These are phyloP conservation scores for Calonectria pseudoreteaudii DNA, from an alignment of 2,329 filamentous ascomycete genomes.

Conservation along the genomic window DNA sequence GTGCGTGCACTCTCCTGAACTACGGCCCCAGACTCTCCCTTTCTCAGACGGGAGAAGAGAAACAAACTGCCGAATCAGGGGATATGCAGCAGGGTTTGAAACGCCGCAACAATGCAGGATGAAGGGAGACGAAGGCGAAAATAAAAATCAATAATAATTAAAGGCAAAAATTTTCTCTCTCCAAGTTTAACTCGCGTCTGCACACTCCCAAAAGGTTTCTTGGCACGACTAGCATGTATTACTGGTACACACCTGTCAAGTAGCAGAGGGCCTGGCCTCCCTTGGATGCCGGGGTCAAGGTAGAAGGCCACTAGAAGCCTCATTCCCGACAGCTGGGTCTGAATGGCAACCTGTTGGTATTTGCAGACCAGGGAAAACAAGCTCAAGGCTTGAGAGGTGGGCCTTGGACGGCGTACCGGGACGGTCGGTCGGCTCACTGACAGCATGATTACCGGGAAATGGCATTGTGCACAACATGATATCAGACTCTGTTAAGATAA, in stretches of 20 bases:
- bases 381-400: conserved; percentile 38
- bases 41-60: neutral
- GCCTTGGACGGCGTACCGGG: conserved; percentile 30
- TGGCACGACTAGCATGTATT: neutral
- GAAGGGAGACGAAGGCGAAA: conserved; percentile 5
- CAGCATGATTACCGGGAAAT: conserved; percentile 30
- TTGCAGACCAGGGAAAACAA: conserved; percentile 22
- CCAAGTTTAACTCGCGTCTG: neutral
- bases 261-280: neutral
- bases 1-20: conserved; percentile 29
- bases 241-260: neutral
- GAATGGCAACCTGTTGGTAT: conserved; percentile 28
- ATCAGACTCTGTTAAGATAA: conserved; percentile 3
- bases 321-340: conserved; percentile 29
- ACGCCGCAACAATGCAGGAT: conserved; percentile 11
- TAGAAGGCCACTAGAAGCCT: neutral
- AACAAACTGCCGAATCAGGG: neutral
- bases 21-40: neutral
- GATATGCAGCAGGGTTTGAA: conserved; percentile 8
- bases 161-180: conserved; percentile 12
- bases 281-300: conserved; percentile 10
- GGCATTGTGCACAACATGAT: conserved; percentile 36
- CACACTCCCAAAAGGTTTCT: conserved; percentile 14
- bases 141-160: conserved; percentile 16
- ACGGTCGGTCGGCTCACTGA: conserved; percentile 37